phyloP scores from a whole-genome alignment of 2,329 filamentous ascomycete species.

The Fusarium sp. region DNA sequence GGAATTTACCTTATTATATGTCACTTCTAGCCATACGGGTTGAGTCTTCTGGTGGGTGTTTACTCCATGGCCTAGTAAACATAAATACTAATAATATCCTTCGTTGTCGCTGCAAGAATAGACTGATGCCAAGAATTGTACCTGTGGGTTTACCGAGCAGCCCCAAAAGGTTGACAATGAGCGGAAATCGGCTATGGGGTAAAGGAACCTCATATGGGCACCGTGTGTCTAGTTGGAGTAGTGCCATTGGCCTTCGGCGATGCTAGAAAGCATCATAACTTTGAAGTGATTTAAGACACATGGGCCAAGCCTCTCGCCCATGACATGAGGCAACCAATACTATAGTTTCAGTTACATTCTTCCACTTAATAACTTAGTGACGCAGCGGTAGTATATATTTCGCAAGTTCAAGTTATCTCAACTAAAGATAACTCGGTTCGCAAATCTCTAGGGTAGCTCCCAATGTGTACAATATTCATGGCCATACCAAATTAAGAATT shows the following conservation, averaged over 20 bases:
- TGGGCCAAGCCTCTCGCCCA: conserved; percentile 2
- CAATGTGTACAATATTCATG: no score
- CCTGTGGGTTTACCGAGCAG: conserved; percentile 5
- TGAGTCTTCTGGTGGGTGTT: background rate
- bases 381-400: no score
- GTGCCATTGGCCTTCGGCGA: conserved; percentile 5
- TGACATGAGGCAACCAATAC: no score
- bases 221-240: conserved; percentile 24
- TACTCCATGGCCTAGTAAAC: background rate
- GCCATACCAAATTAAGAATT: no score
- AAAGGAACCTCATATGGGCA: conserved; percentile 33
- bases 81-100: background rate
- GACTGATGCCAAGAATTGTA: background rate
- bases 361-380: no score
- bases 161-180: conserved; percentile 21
- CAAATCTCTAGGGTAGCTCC: no score
- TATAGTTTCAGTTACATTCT: no score
- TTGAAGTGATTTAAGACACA: no score
- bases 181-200: conserved; percentile 43
- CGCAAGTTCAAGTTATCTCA: no score
- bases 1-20: conserved; percentile 11
- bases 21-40: background rate
- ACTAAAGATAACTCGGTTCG: no score
- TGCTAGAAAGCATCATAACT: background rate
- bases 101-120: background rate